Conservation (phyloP, 306 rosid species). For the Psophocarpus tetragonolobus region DNA sequence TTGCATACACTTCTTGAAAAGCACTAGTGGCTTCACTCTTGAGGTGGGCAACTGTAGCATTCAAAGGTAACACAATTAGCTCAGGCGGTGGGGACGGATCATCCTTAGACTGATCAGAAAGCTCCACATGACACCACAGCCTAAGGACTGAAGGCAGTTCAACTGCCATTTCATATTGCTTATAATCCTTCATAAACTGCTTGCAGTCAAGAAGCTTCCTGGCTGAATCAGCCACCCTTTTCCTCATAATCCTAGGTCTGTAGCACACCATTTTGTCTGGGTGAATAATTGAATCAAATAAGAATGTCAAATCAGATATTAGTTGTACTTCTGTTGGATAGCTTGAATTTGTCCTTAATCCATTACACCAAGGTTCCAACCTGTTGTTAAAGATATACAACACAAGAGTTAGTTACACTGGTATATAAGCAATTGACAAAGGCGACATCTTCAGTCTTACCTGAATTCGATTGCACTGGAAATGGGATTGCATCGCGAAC, state of each 20-base stretch:
- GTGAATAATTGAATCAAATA: constrained; percentile 56
- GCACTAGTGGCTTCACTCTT: constrained; percentile 46
- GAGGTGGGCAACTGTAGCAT: constrained; percentile 61
- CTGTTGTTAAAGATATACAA: constrained; percentile 34
- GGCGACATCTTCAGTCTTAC: constrained; percentile 28
- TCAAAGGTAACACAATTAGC: constrained; percentile 54
- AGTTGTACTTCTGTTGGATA: constrained; percentile 54
- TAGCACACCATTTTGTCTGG: constrained; percentile 54
- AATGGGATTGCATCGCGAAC: constrained; percentile 48
- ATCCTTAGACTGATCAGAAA: constrained; percentile 43
- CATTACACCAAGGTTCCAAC: constrained; percentile 44
- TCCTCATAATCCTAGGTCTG: constrained; percentile 38
- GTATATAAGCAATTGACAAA: neutral
- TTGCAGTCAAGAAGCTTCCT: constrained; percentile 77
- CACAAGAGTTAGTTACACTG: neutral
- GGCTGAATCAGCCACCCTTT: constrained; percentile 52
- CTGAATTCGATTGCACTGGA: constrained; percentile 60
- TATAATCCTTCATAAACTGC: constrained; percentile 69
- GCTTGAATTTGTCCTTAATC: constrained; percentile 17
- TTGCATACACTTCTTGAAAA: constrained; percentile 70
- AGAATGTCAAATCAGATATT: constrained; percentile 46
- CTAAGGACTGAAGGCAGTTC: constrained; percentile 30
- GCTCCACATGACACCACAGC: constrained; percentile 70
- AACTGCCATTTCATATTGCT: constrained; percentile 10
- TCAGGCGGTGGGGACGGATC: constrained; percentile 57